These are phyloP conservation scores for Heteromeles arbutifolia DNA, from an alignment of 306 rosid species.

Conservation along the genomic window DNA sequence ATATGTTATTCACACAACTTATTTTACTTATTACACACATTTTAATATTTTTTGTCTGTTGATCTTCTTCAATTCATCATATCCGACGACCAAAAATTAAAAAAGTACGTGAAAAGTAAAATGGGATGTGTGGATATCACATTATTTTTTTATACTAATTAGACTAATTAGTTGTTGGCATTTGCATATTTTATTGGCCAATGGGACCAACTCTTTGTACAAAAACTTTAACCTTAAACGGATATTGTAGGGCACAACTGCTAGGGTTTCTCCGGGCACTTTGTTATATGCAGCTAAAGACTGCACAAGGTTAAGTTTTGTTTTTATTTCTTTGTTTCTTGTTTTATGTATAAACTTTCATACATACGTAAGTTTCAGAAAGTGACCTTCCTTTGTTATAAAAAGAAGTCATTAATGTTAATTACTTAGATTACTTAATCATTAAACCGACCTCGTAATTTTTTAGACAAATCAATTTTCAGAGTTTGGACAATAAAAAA, in stretches of 20 bases:
- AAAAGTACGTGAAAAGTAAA: too few relatives aligned
- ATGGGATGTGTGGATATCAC: too few relatives aligned
- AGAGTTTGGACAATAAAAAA: neutral
- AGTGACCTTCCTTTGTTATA: neutral
- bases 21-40: too few relatives aligned
- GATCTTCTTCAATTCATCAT: too few relatives aligned
- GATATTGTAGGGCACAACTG: neutral
- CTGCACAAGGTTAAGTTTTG: neutral
- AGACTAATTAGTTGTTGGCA: neutral
- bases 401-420: neutral
- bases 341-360: neutral
- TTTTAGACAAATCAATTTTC: too few relatives aligned
- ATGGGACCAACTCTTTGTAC: neutral
- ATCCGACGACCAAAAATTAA: too few relatives aligned
- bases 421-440: too few relatives aligned
- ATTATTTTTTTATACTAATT: too few relatives aligned
- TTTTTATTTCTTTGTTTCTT: neutral
- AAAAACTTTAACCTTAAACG: neutral
- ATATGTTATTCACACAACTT: too few relatives aligned
- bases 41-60: too few relatives aligned
- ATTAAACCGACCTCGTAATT: too few relatives aligned
- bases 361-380: neutral
- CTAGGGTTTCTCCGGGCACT: neutral
- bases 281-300: neutral
- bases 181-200: neutral